Evolutionary conservation across 495 filamentous ascomycete species (phyloP).

Genomic region (Aspergillus coremiiformis): DNA sequence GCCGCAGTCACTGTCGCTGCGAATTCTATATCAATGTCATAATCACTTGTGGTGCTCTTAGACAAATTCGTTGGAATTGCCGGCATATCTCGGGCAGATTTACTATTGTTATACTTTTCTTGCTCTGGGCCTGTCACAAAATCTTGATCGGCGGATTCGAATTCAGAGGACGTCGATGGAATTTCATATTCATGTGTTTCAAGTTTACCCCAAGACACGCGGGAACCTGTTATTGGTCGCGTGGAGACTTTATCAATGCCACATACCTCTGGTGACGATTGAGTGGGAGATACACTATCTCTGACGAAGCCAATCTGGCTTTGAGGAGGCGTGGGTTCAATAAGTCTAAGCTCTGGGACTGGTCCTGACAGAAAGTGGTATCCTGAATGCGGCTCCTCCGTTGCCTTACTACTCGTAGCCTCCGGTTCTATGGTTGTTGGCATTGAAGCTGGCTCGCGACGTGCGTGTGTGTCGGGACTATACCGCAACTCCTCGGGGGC

Average conservation of each 20-base stretch:
- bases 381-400: slow-evolving; percentile 25
- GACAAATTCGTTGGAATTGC: neutral
- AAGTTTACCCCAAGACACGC: slow-evolving; percentile 56
- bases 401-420: slow-evolving; percentile 14
- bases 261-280: slow-evolving; percentile 13
- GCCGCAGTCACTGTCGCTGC: slow-evolving; percentile 64
- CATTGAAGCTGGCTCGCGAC: slow-evolving; percentile 17
- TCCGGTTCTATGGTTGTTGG: slow-evolving; percentile 30
- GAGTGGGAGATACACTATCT: slow-evolving; percentile 25
- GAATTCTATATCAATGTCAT: slow-evolving; percentile 56
- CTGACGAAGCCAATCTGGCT: slow-evolving; percentile 37
- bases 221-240: slow-evolving; percentile 36
- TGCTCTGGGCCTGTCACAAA: slow-evolving; percentile 3
- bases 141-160: slow-evolving; percentile 28
- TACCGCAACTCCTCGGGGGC: slow-evolving; percentile 32
- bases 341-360: slow-evolving; percentile 41
- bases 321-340: slow-evolving; percentile 45
- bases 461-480: slow-evolving; percentile 17
- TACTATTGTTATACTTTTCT: neutral
- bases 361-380: slow-evolving; percentile 38
- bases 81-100: neutral
- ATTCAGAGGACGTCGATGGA: slow-evolving; percentile 46
- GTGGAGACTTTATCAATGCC: slow-evolving; percentile 19
- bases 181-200: slow-evolving; percentile 54
- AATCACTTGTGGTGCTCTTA: slow-evolving; percentile 11